Conservation (phyloP, 352 stramenopile species). For the Pythium diclinum region DNA sequence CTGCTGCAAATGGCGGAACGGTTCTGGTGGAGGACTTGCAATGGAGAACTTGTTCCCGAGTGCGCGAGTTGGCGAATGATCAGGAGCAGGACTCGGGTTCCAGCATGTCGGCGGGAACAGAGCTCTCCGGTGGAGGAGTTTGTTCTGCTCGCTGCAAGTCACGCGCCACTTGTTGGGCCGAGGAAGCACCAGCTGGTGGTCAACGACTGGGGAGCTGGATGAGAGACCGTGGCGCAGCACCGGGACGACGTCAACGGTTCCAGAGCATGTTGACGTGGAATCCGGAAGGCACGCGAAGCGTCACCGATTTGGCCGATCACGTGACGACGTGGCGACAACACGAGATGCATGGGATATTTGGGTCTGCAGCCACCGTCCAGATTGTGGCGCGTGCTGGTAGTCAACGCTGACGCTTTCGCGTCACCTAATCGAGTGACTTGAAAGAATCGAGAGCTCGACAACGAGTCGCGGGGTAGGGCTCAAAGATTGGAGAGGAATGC, state of each 20-base stretch:
- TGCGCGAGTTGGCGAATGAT: slow-evolving; percentile 18
- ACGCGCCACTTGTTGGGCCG: neutral
- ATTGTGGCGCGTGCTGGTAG: neutral
- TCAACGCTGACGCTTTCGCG: neutral
- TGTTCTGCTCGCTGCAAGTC: neutral
- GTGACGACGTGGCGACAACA: neutral
- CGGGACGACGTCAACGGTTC: slow-evolving; percentile 23
- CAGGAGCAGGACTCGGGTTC: neutral
- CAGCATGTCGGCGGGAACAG: slow-evolving; percentile 1
- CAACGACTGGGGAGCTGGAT: neutral
- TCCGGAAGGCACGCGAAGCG: neutral
- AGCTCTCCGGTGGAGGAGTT: neutral
- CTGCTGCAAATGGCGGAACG: neutral
- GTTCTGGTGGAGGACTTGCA: neutral
- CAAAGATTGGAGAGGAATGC: neutral
- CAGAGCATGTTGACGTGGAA: neutral
- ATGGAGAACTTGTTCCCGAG: neutral
- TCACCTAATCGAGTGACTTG: slow-evolving; percentile 2
- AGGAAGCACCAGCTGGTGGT: slow-evolving; percentile 2
- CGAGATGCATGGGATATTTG: neutral
- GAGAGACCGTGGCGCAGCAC: slow-evolving; percentile 8
- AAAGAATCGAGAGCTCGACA: neutral
- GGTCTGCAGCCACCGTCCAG: neutral
- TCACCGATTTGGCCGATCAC: slow-evolving; percentile 17
- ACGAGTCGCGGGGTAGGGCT: neutral